Conservation (phyloP, 2,329 filamentous ascomycete genomes). For the Venturia aucupariae region DNA sequence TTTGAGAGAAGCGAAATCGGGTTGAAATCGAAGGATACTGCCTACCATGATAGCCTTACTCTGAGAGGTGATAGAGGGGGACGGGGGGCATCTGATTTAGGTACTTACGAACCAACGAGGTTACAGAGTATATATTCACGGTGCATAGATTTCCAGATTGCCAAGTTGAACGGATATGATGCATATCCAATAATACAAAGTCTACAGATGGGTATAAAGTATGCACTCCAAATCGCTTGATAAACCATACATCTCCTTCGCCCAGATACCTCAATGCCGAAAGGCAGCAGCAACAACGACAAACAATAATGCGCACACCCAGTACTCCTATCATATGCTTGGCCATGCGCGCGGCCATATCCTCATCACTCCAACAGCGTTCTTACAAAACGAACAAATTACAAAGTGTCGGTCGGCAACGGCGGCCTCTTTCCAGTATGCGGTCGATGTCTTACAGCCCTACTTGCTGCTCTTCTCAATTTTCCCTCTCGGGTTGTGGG, state of each 20-base stretch:
- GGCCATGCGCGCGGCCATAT: neutral
- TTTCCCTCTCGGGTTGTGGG: neutral
- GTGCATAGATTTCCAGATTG: neutral
- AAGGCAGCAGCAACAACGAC: too few relatives aligned
- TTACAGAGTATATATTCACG: too few relatives aligned
- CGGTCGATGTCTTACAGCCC: neutral
- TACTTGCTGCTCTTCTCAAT: conserved; percentile 14
- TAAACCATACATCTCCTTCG: neutral
- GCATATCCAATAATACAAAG: conserved; percentile 4
- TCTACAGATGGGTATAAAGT: conserved; percentile 7
- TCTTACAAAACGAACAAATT: neutral
- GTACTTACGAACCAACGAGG: too few relatives aligned
- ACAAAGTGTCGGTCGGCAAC: neutral
- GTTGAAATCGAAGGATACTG: too few relatives aligned
- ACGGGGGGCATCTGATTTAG: too few relatives aligned
- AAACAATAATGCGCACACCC: neutral
- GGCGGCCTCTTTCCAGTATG: neutral
- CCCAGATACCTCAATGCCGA: neutral
- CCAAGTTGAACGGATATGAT: too few relatives aligned
- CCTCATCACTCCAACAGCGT: neutral
- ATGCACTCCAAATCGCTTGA: neutral
- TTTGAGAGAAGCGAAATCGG: too few relatives aligned
- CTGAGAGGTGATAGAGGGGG: too few relatives aligned
- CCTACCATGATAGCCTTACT: too few relatives aligned
- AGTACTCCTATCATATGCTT: neutral